Percentiles rank a stretch among this genome's conserved stretches.
Evolutionary conservation across 1,139 yeast species (phyloP).

Genomic region (Candida sojae): DNA sequence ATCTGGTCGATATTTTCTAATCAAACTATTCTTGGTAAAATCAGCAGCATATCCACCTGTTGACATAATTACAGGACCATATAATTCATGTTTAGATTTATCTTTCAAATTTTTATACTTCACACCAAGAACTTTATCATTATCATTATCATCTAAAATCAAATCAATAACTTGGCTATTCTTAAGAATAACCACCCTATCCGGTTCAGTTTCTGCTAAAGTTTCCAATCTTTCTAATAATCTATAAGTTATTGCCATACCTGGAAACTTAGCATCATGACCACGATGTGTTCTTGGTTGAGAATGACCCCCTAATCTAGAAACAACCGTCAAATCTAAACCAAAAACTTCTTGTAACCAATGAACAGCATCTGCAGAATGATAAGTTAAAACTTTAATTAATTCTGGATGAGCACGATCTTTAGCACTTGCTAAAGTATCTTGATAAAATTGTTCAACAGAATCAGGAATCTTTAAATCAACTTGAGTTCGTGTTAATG

Average conservation of each 20-base stretch:
- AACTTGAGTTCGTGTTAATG: slow-evolving; percentile 63
- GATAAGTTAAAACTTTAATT: slow-evolving; percentile 51
- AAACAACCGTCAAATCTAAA: slow-evolving; percentile 63
- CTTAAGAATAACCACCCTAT: slow-evolving; percentile 51
- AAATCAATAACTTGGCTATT: slow-evolving; percentile 61
- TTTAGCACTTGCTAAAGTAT: slow-evolving; percentile 66
- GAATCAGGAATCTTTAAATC: slow-evolving; percentile 53
- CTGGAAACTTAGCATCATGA: slow-evolving; percentile 65
- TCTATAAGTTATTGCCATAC: slow-evolving; percentile 73
- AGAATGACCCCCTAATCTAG: slow-evolving; percentile 75
- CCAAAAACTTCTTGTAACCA: slow-evolving; percentile 70
- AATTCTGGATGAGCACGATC: slow-evolving; percentile 58
- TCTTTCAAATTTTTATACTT: slow-evolving; percentile 44
- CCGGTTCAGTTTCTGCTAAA: slow-evolving; percentile 50
- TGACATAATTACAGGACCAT: slow-evolving; percentile 68
- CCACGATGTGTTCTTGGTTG: slow-evolving; percentile 77
- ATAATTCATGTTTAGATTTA: slow-evolving; percentile 31
- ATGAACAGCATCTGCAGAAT: slow-evolving; percentile 62
- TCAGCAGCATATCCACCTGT: slow-evolving; percentile 80
- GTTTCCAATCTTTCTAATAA: slow-evolving; percentile 56
- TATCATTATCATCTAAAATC: slow-evolving; percentile 28
- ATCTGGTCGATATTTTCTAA: slow-evolving; percentile 62
- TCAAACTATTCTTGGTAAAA: slow-evolving; percentile 52
- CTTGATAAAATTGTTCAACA: slow-evolving; percentile 60
- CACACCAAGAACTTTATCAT: slow-evolving; percentile 45